These are phyloP conservation scores for Trypanosoma melophagium DNA, from an alignment of 208 protist species.

Conservation along the genomic window DNA sequence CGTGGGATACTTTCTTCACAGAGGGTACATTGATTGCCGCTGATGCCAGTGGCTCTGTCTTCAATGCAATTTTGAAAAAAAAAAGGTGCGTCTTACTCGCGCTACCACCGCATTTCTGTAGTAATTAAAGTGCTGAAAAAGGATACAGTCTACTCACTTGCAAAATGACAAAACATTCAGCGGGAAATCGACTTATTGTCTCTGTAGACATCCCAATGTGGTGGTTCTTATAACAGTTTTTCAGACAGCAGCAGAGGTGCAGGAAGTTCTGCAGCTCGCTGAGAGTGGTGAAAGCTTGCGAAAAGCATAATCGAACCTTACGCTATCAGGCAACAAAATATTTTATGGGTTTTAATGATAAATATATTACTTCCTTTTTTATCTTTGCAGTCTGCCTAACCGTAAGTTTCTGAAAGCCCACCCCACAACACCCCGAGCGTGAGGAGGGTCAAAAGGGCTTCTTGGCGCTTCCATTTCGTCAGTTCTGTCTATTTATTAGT, in stretches of 20 bases:
- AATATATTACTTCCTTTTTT: too few species aligned
- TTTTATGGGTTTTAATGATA: too few species aligned
- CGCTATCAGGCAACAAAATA: too few species aligned
- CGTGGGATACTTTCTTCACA: slow-evolving; percentile 47
- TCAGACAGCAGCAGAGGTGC: slow-evolving; percentile 50
- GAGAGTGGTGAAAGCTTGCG: slow-evolving; percentile 53
- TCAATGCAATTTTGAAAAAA: slow-evolving; percentile 24
- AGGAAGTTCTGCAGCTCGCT: slow-evolving; percentile 50
- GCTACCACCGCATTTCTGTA: slow-evolving; percentile 34
- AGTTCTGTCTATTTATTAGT: too few species aligned
- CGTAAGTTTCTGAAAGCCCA: slow-evolving; percentile 43
- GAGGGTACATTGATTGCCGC: slow-evolving; percentile 44
- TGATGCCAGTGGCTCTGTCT: slow-evolving; percentile 49
- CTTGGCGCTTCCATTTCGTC: too few species aligned
- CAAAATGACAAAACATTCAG: slow-evolving; percentile 49
- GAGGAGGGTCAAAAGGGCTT: too few species aligned
- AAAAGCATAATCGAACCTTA: too few species aligned
- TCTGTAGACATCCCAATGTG: slow-evolving; percentile 44
- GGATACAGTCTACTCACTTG: slow-evolving; percentile 42
- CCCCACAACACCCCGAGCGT: too few species aligned
- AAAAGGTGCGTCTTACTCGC: background rate
- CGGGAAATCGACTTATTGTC: slow-evolving; percentile 44
- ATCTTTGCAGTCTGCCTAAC: too few species aligned
- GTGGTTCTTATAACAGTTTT: slow-evolving; percentile 50
- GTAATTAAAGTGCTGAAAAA: slow-evolving; percentile 57